Conservation (phyloP, 352 stramenopile genomes). For the Globisporangium canariense region DNA sequence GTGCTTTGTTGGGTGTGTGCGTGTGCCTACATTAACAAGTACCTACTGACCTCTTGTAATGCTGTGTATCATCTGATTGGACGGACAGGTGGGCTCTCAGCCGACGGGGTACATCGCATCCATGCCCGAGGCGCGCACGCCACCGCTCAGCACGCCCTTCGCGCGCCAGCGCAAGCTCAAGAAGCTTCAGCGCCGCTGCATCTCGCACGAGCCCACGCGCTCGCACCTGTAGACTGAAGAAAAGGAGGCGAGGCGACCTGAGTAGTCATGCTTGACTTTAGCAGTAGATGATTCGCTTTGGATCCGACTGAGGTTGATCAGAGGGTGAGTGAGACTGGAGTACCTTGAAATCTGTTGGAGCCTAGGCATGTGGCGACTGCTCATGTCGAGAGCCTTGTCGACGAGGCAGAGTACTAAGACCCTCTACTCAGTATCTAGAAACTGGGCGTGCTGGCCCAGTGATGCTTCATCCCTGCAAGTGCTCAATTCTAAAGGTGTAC, state of each 20-base stretch:
- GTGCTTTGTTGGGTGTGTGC: not conserved
- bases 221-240: not conserved
- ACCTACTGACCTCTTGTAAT: not conserved
- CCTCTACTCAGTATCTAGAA: no score
- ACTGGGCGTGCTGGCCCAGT: no score
- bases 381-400: no score
- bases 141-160: conserved; percentile 38
- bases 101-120: conserved; percentile 46
- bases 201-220: conserved; percentile 16
- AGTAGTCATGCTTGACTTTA: no score
- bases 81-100: conserved; percentile 40
- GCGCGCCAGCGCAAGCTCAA: conserved; percentile 29
- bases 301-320: no score
- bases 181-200: conserved; percentile 24
- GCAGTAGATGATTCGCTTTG: conserved; percentile 4
- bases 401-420: no score
- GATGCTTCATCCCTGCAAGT: no score
- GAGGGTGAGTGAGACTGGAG: no score
- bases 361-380: no score
- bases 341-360: no score
- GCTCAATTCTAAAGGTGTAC: no score
- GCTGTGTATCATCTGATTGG: not conserved
- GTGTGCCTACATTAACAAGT: not conserved
- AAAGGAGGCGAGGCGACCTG: not conserved
- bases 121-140: conserved; percentile 39